Conservation (phyloP, 139 green algal species). For the Edaphochlamys debaryana region DNA sequence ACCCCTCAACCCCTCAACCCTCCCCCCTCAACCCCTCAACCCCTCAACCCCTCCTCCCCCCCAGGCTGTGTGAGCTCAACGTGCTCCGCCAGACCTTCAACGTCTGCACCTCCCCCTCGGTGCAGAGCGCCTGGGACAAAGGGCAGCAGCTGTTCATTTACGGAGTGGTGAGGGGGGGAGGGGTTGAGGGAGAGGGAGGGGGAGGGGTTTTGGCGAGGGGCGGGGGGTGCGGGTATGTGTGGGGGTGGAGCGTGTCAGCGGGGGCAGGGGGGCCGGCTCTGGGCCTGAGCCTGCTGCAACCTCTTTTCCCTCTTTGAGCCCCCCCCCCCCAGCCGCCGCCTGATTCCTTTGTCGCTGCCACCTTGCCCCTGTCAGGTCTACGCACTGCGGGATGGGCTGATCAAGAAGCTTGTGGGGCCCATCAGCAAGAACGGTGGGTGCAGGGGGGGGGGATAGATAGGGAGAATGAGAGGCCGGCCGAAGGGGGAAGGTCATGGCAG, state of each 20-base stretch:
- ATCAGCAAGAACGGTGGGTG: slow-evolving; percentile 32
- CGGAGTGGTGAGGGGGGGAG: slow-evolving; percentile 46
- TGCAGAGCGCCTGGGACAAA: slow-evolving; percentile 80
- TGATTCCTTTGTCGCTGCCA: too few relatives aligned
- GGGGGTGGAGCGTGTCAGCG: too few relatives aligned
- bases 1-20: background rate
- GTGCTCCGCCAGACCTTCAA: slow-evolving; percentile 82
- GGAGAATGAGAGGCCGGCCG: too few relatives aligned
- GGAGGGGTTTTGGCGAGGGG: background rate
- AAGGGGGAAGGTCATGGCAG: too few relatives aligned
- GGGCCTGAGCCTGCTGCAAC: too few relatives aligned
- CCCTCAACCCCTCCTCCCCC: too few relatives aligned
- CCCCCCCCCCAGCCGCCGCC: too few relatives aligned
- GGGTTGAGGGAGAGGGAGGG: background rate
- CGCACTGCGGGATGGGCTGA: slow-evolving; percentile 63
- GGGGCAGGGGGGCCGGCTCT: too few relatives aligned
- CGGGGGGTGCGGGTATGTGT: too few relatives aligned
- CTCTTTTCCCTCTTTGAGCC: too few relatives aligned
- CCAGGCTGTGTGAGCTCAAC: slow-evolving; percentile 72
- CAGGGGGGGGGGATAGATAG: too few relatives aligned
- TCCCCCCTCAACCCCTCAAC: background rate
- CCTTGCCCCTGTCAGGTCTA: slow-evolving; percentile 63
- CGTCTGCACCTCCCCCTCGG: slow-evolving; percentile 75
- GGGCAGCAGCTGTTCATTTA: slow-evolving; percentile 79
- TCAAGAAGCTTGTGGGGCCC: slow-evolving; percentile 62